Evolutionary conservation across 495 filamentous ascomycete genomes (phyloP), one percentile per base, ranked within the genome.

Genomic region (Evansstolkia leycettana): DNA sequence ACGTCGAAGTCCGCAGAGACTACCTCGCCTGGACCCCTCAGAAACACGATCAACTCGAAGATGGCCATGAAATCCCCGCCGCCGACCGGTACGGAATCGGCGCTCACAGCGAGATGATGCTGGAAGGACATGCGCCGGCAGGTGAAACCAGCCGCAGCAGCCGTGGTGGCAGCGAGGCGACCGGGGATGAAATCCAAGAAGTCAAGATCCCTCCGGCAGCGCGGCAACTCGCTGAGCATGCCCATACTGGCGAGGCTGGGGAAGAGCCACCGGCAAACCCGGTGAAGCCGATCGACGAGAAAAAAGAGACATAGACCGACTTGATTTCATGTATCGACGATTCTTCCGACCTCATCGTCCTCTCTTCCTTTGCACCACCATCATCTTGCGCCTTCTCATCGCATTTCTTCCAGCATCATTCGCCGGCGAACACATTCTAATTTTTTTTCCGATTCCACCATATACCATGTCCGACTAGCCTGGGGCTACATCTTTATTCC

Each of bases 11-110:
- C 41, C 80, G 90, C 38, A 77, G 90, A 40, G 90, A 98, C 56
- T 98, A 94, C 67, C 75, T 95, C 11, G 90, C 90, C 30, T 98
- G 90, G 90, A 94, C 85, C 3, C 89, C 90, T 0, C 82, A 84
- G 38, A 83, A 83, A 56, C 52, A 60, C 25, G 76, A 82, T 23
- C 78, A 79, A 43, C 68, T 66, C 11, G 50, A 59, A 23, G 70
- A 70, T 31, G 72, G 78, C 28, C 70, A 78, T 48, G 63, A 80
- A 41, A 73, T 81, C 40, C 68, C 77, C 1, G 67, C 76, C 35
- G 64, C 72, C 12, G 76, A 84, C 12, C 73, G 84, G 43, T 84
- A 93, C 60, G 87, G 87, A 30, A 92, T 93, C 46, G 62, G 65
- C 33, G 75, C 81, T 46, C 86, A 93, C 60, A 75, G 71, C 34